Evolutionary conservation across 2,329 filamentous ascomycete species (phyloP), one percentile per base, ranked within the genome.

Genomic region (Drechslera avenae): DNA sequence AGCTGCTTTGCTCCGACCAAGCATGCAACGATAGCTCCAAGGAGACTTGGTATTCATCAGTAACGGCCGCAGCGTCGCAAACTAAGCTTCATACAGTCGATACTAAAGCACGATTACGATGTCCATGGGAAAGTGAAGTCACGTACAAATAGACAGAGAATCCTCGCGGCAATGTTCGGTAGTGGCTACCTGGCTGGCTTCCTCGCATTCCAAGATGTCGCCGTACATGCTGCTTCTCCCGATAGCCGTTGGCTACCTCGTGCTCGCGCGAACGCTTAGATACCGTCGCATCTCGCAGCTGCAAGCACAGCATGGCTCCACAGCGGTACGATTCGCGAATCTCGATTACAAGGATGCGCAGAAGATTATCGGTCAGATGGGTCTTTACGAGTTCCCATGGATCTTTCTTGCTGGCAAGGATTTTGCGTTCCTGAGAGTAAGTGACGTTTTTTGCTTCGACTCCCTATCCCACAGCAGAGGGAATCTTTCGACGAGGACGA

Each of bases 381-480:
- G 51, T 18, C 46, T 54, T 3, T 50, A 39, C 16, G 51, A 54
- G 19, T 50, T 43, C 26, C 42, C 46, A 10, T 54, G 46, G 46
- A 46, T 41, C n/a, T 47, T 54, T 17, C 51, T 50, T n/a, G 21
- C 46, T 1, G 46, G 51, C 28, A 54, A 50, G 44, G 39, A 54
- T 19, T 54, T 54, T 31, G 46, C 46, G 13, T 54, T 54, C 28
- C 42, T 50, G 5, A 45, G 46, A 17, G 45, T 56, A 37, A 21
- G 32, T 45, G 21, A 7, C 21, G n/a, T 14, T 35, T 30, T 5
- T 12, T 44, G 12, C 12, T n/a, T n/a, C n/a, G 10, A 17, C 5
- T 18, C 14, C 7, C 16, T 9, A 17, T 18, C 2, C 12, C 13
- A 6, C 6, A 21, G 19, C 5, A 26, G 5, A 10, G 26, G 2